Conservation (phyloP, 345 rosid genomes). For the Durio zibethinus region DNA sequence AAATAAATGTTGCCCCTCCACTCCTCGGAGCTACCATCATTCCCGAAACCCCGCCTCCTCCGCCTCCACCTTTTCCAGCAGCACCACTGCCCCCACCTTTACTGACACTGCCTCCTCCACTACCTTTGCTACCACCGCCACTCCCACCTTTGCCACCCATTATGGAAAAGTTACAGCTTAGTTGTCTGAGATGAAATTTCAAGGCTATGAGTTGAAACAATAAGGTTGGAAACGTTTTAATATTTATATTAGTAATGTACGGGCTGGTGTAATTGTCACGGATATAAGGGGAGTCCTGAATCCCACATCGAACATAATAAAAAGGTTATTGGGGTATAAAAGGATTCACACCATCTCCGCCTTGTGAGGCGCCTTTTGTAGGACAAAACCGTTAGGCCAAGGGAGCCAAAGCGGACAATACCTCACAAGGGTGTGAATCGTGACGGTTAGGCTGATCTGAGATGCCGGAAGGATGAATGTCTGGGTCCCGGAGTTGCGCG, state of each 20-base stretch:
- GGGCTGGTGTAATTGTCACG: too few relatives aligned
- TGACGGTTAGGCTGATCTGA: too few relatives aligned
- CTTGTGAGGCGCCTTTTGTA: too few relatives aligned
- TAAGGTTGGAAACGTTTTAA: background rate
- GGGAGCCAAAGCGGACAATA: too few relatives aligned
- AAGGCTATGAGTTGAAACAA: background rate
- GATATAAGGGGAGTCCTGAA: too few relatives aligned
- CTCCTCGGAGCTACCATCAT: background rate
- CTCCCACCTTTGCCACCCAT: conserved; percentile 16
- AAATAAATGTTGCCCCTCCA: background rate
- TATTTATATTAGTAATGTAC: background rate
- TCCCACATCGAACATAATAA: too few relatives aligned
- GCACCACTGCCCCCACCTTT: background rate
- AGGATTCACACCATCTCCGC: too few relatives aligned
- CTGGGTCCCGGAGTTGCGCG: too few relatives aligned
- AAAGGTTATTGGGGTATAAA: too few relatives aligned
- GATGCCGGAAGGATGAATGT: too few relatives aligned
- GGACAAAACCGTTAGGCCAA: too few relatives aligned
- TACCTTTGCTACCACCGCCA: background rate
- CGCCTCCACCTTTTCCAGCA: background rate
- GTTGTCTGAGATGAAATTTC: background rate
- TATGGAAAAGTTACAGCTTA: background rate
- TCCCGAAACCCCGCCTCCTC: background rate
- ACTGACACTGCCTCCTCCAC: background rate
- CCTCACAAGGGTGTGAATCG: too few relatives aligned